phyloP scores from a whole-genome alignment of 1,284 basidiomycete genomes.

The Ganoderma lucidum region DNA sequence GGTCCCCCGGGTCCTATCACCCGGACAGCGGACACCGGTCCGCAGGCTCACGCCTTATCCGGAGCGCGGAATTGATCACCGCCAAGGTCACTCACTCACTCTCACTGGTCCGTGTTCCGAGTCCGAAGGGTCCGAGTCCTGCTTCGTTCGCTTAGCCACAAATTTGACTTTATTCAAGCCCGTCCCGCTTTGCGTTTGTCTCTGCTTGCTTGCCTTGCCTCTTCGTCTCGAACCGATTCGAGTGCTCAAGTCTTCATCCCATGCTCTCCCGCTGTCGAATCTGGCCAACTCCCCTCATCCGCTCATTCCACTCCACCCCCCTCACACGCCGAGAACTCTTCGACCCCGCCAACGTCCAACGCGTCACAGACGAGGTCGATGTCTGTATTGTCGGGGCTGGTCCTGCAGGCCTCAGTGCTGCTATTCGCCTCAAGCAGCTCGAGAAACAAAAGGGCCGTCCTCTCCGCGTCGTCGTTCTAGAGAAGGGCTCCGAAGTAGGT shows the following conservation, averaged over 20 bases:
- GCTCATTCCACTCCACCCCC: constrained; percentile 42
- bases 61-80: not conserved
- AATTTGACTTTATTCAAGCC: no score
- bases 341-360: constrained; percentile 66
- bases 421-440: constrained; percentile 95
- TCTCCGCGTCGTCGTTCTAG: constrained; percentile 92
- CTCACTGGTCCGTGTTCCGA: no score
- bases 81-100: no score
- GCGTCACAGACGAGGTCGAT: constrained; percentile 89
- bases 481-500: constrained; percentile 96
- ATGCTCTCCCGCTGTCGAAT: constrained; percentile 27
- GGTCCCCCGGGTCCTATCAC: not conserved
- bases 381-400: constrained; percentile 98
- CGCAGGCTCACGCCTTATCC: not conserved
- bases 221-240: not conserved
- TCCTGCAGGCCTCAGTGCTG: constrained; percentile 95
- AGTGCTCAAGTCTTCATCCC: not conserved
- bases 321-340: constrained; percentile 48
- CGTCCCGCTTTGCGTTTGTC: not conserved
- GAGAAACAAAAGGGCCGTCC: constrained; percentile 83
- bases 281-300: constrained; percentile 14
- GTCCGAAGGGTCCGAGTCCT: no score
- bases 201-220: not conserved
- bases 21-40: not conserved
- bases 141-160: no score